Base-by-base conservation (phyloP, 2,329 filamentous ascomycete genomes). In the Metarhizium anisopliae region DNA sequence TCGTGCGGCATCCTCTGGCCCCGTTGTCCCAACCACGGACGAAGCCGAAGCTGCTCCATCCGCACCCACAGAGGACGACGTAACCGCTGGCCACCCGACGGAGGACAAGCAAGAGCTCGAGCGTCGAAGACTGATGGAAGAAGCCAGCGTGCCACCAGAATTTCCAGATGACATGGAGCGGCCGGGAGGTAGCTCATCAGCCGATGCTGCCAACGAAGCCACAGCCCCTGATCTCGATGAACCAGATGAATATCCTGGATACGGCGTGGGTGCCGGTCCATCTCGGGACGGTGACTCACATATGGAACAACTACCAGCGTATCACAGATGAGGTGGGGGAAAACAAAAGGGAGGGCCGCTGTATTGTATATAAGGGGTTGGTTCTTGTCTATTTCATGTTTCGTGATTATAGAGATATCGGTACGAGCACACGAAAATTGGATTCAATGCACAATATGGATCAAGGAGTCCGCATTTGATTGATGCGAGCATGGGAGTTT, bases 41-140 rank as follows among this genome's bases (percentile, higher is more conserved):
- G 60, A 60, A 11, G 61, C 51, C 50, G 71, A 62, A 2, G 32
- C 32, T 8, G 32, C 32, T 35, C 72, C 73, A 6, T 76, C 74
- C 5, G 77, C 71, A 2, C 80, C 74, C 2, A 73, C 75, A 0
- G 64, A 76, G n/a, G 74, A 75, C 18, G 76, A 78, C 7, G 53
- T 82, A 4, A 64, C 56, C 25, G 61, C 55, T 10, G 62, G 56
- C 29, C 61, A 61, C 13, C 40, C 52, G 5, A 57, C 53, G 14
- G 89, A 94, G 55, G 92, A 95, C 68, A 94, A 95, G 68, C 84
- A 86, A 62, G 90, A 95, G 66, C 73, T 90, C 6, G 87, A 92
- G 66, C 77, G 84, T 20, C 79, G 74, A 55, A 76, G 85, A 42
- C 68, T 89, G n/a, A 73, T 87, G 58, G 73, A 77, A 53, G 79